Conservation (phyloP, 78 protist genomes). For the slime mould (Dictyostelium discoideum) region dicty_2.7 NC_007089.4:3126001-3126500, state of each 20-base stretch:
- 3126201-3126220: slow-evolving; percentile 94
- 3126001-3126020: slow-evolving; percentile 91
- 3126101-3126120: slow-evolving; percentile 49
- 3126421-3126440: slow-evolving; percentile 99
- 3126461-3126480: slow-evolving; percentile 28
- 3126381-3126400: slow-evolving; percentile 94
- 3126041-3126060: slow-evolving; percentile 69
- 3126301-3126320: slow-evolving; percentile 93
- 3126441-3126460: slow-evolving; percentile 99
- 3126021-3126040: slow-evolving; percentile 38
- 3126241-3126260: slow-evolving; percentile 92
- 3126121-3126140: slow-evolving; percentile 27
- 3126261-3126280: slow-evolving; percentile 93
- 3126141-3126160: slow-evolving; percentile 82
- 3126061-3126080: slow-evolving; percentile 55
- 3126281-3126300: slow-evolving; percentile 96
- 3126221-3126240: slow-evolving; percentile 83
- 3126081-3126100: slow-evolving; percentile 46
- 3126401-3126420: slow-evolving; percentile 98
- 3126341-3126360: slow-evolving; percentile 96
- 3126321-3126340: slow-evolving; percentile 90
- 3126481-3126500: slow-evolving; percentile 82
- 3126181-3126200: slow-evolving; percentile 98
- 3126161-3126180: slow-evolving; percentile 79
- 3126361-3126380: slow-evolving; percentile 94